Percentiles rank a stretch among this genome's conserved stretches.
Conservation (phyloP, 495 filamentous ascomycete species). For the Aspergillus homomorphus region DNA sequence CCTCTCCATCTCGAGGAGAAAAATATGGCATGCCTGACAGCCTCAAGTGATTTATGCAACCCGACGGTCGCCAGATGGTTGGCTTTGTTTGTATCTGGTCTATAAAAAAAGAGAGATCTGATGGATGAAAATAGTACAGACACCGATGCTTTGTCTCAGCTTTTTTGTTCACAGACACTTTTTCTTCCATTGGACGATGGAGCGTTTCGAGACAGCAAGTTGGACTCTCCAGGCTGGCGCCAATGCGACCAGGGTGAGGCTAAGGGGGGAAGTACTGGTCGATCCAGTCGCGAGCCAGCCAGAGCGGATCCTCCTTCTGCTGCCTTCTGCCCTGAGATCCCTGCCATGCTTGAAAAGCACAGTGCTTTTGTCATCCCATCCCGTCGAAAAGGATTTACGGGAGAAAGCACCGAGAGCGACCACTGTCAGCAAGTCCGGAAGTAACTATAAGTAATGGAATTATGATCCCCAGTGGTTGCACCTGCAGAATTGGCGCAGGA, state of each 20-base stretch:
- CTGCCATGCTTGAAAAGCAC: background rate
- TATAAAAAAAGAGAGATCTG: too few relatives aligned
- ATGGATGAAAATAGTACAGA: too few relatives aligned
- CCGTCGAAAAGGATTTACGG: background rate
- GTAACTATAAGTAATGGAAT: constrained; percentile 3
- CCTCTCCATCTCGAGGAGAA: background rate
- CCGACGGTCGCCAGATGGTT: too few relatives aligned
- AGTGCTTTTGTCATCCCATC: background rate
- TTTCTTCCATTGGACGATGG: background rate
- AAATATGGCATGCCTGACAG: background rate
- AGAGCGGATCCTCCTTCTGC: background rate
- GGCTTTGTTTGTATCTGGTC: too few relatives aligned
- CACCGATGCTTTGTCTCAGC: too few relatives aligned
- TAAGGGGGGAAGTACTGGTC: background rate
- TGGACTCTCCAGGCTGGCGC: background rate
- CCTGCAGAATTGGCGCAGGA: constrained; percentile 30
- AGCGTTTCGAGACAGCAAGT: background rate
- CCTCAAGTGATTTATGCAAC: too few relatives aligned
- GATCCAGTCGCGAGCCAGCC: background rate
- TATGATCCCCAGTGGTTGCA: constrained; percentile 20
- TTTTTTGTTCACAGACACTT: background rate
- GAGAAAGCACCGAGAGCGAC: constrained; percentile 1
- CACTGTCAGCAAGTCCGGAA: background rate
- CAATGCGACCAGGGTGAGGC: background rate
- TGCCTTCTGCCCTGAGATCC: background rate